Conservation (phyloP, 2,329 filamentous ascomycete genomes). For the Diaporthe batatas region DNA sequence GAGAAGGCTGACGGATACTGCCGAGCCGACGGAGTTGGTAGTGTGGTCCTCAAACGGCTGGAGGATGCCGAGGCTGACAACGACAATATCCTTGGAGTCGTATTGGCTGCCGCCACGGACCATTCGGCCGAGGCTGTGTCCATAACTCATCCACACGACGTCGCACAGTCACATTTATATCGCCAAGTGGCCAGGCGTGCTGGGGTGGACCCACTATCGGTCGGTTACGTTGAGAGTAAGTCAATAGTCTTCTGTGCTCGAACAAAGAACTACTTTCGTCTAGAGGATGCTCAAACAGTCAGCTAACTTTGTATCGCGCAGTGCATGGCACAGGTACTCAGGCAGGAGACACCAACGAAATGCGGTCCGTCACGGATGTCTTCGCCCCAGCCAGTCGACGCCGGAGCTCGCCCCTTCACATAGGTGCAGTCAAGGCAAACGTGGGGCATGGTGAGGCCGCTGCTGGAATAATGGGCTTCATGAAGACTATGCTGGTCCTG, state of each 20-base stretch:
- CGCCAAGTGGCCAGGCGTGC: too few relatives aligned
- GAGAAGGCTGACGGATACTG: constrained; percentile 54
- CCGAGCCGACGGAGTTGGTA: too few relatives aligned
- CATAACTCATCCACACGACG: constrained; percentile 44
- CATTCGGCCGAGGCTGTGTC: too few relatives aligned
- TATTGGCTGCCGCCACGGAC: constrained; percentile 53
- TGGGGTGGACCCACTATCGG: too few relatives aligned
- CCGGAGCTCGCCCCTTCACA: too few relatives aligned
- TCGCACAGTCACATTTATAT: too few relatives aligned
- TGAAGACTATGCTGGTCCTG: constrained; percentile 65
- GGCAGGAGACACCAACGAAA: constrained; percentile 76
- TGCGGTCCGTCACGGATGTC: constrained; percentile 70
- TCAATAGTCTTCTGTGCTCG: too few relatives aligned
- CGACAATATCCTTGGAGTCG: constrained; percentile 75
- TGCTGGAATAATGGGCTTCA: constrained; percentile 56
- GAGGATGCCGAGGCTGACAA: constrained; percentile 66
- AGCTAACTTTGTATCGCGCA: too few relatives aligned
- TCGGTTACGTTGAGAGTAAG: too few relatives aligned
- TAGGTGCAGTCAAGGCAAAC: constrained; percentile 26
- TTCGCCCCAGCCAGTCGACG: constrained; percentile 58
- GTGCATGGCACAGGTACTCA: constrained; percentile 81
- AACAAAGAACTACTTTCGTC: too few relatives aligned
- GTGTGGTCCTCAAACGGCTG: constrained; percentile 64
- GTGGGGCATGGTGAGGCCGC: too few relatives aligned
- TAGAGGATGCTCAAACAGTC: too few relatives aligned